phyloP scores from a whole-genome alignment of 768 basidiomycete species.

The Sporobolomyces roseus region DNA sequence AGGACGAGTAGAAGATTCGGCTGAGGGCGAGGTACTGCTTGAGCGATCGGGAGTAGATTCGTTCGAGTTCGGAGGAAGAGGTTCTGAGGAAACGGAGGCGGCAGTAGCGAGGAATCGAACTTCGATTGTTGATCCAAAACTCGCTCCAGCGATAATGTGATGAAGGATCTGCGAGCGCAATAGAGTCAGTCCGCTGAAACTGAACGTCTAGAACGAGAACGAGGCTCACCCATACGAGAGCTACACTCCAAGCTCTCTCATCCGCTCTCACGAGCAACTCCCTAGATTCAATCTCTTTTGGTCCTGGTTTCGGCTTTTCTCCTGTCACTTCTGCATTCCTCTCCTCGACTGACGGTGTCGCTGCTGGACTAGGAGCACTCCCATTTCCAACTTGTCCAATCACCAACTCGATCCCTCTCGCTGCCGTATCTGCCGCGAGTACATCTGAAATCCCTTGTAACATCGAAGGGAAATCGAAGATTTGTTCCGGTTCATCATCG shows the following conservation, averaged over 20 bases:
- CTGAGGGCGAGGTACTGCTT: not conserved
- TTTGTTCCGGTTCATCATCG: conserved; percentile 18
- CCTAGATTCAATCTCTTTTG: conserved; percentile 21
- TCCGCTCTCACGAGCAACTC: conserved; percentile 37
- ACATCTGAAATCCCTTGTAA: conserved; percentile 44
- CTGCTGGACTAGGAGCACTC: conserved; percentile 30
- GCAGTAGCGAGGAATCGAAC: conserved; percentile 35
- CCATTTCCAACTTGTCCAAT: conserved; percentile 37
- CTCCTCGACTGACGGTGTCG: conserved; percentile 14
- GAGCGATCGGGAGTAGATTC: too few species aligned
- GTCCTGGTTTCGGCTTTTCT: not conserved
- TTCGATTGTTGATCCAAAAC: conserved; percentile 31
- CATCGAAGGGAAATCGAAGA: conserved; percentile 43
- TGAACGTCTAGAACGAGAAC: too few species aligned
- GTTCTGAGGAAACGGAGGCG: not conserved
- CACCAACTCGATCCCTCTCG: conserved; percentile 42
- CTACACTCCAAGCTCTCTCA: conserved; percentile 39
- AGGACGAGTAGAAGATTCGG: not conserved
- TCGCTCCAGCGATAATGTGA: conserved; percentile 32
- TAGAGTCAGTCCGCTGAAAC: too few species aligned
- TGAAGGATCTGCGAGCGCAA: conserved; percentile 33
- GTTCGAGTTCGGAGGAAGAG: not conserved
- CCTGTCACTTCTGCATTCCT: conserved; percentile 8
- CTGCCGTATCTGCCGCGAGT: conserved; percentile 34
- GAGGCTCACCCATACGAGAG: conserved; percentile 33